Percentiles rank a stretch among this genome's conserved stretches.
Conservation (phyloP, 257 asterid species). For the Scutellaria barbata region DNA sequence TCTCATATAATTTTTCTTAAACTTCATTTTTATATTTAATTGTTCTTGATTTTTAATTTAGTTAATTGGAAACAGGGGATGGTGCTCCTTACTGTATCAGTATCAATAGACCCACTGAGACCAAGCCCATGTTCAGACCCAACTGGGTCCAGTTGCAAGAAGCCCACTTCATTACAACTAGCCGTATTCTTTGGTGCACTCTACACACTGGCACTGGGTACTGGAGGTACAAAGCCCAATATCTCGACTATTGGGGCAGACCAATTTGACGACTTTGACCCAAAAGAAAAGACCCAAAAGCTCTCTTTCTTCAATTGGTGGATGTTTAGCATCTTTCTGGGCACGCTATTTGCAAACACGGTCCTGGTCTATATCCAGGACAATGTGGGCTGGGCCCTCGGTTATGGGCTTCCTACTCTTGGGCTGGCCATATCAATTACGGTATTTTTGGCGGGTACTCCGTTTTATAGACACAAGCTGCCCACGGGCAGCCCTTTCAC, state of each 20-base stretch:
- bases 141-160: constrained; percentile 47
- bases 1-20: background rate
- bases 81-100: constrained; percentile 68
- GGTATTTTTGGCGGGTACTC: constrained; percentile 72
- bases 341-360: constrained; percentile 83
- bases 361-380: constrained; percentile 86
- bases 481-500: constrained; percentile 94
- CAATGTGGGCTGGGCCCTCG: constrained; percentile 85
- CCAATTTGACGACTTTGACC: constrained; percentile 82
- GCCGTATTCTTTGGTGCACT: constrained; percentile 75
- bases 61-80: constrained; percentile 56
- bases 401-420: constrained; percentile 79
- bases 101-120: constrained; percentile 62
- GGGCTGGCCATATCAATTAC: constrained; percentile 66
- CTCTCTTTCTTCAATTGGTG: constrained; percentile 97
- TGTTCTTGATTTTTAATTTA: too few relatives aligned
- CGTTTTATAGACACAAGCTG: constrained; percentile 70
- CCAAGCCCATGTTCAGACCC: constrained; percentile 71
- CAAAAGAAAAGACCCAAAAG: constrained; percentile 77
- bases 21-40: background rate
- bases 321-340: constrained; percentile 85
- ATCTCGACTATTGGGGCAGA: constrained; percentile 94
- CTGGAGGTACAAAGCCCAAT: constrained; percentile 93
- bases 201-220: constrained; percentile 74
- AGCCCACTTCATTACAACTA: constrained; percentile 63